Base-by-base conservation (phyloP, 2,329 filamentous ascomycete genomes). In the Zasmidium cellare region DNA sequence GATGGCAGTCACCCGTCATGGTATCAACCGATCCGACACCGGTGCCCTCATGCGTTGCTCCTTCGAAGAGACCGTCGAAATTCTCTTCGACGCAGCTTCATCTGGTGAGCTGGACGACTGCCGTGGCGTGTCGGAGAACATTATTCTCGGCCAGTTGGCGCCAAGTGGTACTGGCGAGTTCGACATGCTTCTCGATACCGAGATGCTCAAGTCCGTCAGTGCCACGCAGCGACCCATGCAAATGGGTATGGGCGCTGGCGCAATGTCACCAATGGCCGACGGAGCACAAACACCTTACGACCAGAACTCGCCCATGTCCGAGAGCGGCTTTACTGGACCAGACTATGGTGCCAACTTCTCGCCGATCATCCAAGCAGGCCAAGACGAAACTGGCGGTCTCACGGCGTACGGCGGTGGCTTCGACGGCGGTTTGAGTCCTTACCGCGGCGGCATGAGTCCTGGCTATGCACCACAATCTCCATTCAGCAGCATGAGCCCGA, bases 41-140 rank as follows among this genome's bases (percentile, higher is more conserved):
- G 94, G 94, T 80, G 96, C 94, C 9, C 83, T 99, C 69, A 99
- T 99, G 94, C 89, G 94, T 75, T 99, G 96, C 82, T 99, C 94
- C 1, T 99, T 99, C 78, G 94, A 99, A 77, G 96, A 99, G 76
- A 99, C 94, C 0, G 94, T 99, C 44, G 96, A 99, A 73, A 99
- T 99, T 80, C 81, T 99, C 53, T 86, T 99, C 19, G 94, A 99
- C 73, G 96, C 94, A 60, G 94, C 94, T 22, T 91, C 92, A 16
- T 91, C 91, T 51, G 94, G 94, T 73, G 94, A 99, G 76, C 83
- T 99, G 28, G 94, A 99, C 72, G 94, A 99, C 76, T 99, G 96
- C 79, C 90, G 92, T 60, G 94, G 94, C 82, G 93, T 99, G 51
- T 97, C 94, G 16, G 94, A 99, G 79, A 99, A 99, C 79, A 88